Conservation (phyloP, 441 rosid genomes). For the Flueggea neowawraea region DNA sequence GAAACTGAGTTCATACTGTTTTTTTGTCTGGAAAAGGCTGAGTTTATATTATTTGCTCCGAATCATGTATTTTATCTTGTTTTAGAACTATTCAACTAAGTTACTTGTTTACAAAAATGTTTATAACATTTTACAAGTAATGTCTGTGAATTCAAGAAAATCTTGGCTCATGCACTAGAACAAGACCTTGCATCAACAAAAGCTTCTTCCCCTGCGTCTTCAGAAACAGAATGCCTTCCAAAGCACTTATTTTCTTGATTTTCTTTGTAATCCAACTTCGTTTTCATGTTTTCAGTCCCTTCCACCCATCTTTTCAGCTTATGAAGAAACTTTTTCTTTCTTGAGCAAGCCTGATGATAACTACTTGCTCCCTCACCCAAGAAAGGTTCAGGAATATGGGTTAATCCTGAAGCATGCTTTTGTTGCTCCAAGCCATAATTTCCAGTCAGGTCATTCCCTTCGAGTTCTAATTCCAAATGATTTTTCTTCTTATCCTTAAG, state of each 20-base stretch:
- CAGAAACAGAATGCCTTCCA: constrained; percentile 40
- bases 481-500: constrained; percentile 13
- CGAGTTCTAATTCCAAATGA: constrained; percentile 25
- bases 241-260: constrained; percentile 37
- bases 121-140: not conserved
- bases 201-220: constrained; percentile 30
- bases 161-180: constrained; percentile 39
- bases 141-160: not conserved
- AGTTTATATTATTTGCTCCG: too few relatives aligned
- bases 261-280: constrained; percentile 33
- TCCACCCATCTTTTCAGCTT: constrained; percentile 76
- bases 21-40: too few relatives aligned
- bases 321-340: constrained; percentile 47
- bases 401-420: constrained; percentile 14
- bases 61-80: too few relatives aligned
- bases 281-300: constrained; percentile 41
- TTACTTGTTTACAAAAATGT: too few relatives aligned
- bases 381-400: constrained; percentile 3
- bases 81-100: too few relatives aligned
- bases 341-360: constrained; percentile 24
- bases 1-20: too few relatives aligned
- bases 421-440: constrained; percentile 21
- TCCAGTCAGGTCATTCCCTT: constrained; percentile 16
- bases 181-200: constrained; percentile 39
- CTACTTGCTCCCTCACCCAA: not conserved